Evolutionary conservation across 1,284 basidiomycete species (phyloP).

Genomic region (Neolentinus lepideus): DNA sequence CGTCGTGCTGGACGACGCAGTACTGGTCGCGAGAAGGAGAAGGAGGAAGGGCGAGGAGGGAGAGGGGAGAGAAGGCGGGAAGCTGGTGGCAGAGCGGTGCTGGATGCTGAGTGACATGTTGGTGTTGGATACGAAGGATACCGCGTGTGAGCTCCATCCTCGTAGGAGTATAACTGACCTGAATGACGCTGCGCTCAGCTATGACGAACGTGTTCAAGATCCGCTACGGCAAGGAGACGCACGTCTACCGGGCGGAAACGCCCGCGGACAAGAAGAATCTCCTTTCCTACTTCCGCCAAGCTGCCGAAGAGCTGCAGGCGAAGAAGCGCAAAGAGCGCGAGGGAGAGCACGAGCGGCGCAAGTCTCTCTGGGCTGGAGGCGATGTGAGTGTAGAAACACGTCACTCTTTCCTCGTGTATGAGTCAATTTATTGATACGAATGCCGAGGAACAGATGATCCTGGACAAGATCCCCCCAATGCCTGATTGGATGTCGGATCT

Average conservation of each 20-base stretch:
- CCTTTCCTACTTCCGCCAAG: slow-evolving; percentile 81
- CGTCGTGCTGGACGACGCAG: slow-evolving; percentile 86
- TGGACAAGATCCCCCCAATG: slow-evolving; percentile 36
- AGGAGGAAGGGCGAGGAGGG: slow-evolving; percentile 37
- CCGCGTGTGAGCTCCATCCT: slow-evolving; percentile 53
- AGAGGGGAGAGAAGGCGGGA: slow-evolving; percentile 40
- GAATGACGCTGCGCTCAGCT: slow-evolving; percentile 35
- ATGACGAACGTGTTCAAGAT: slow-evolving; percentile 97
- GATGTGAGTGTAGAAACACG: slow-evolving; percentile 35
- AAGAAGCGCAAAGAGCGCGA: slow-evolving; percentile 89
- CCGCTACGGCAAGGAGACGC: slow-evolving; percentile 86
- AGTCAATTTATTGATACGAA: no score
- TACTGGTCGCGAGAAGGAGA: slow-evolving; percentile 77
- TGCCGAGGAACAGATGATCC: no score
- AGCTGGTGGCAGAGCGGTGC: slow-evolving; percentile 88
- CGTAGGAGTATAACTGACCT: neutral
- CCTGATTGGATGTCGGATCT: slow-evolving; percentile 69
- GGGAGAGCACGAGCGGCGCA: slow-evolving; percentile 82
- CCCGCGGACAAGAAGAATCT: slow-evolving; percentile 83
- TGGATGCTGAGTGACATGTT: slow-evolving; percentile 92
- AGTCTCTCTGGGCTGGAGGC: slow-evolving; percentile 63
- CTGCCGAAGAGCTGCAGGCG: slow-evolving; percentile 85
- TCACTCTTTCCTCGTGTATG: no score
- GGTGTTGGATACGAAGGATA: slow-evolving; percentile 93
- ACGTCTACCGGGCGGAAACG: slow-evolving; percentile 85